Evolutionary conservation across 805 yeast species (phyloP).

Genomic region (Candida vaughaniae): DNA sequence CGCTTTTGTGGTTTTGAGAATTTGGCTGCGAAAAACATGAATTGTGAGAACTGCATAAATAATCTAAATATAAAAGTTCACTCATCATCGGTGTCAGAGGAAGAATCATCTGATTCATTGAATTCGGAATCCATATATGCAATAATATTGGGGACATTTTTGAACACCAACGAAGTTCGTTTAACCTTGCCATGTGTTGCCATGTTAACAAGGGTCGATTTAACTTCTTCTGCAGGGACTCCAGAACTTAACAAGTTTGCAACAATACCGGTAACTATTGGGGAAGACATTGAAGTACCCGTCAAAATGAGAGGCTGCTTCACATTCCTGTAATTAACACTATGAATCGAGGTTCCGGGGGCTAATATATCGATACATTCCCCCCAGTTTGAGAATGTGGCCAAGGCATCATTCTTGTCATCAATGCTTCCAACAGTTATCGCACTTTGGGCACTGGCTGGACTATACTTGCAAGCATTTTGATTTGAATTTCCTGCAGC

Average conservation of each 20-base stretch:
- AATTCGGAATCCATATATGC: conserved; percentile 22
- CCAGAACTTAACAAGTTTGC: conserved; percentile 58
- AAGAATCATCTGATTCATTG: not conserved
- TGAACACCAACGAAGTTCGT: conserved; percentile 40
- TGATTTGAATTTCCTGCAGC: conserved; percentile 86
- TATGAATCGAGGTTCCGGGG: conserved; percentile 68
- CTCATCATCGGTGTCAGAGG: conserved; percentile 5
- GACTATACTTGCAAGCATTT: conserved; percentile 82
- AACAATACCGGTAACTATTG: conserved; percentile 65
- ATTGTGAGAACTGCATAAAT: not conserved
- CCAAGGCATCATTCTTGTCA: conserved; percentile 66
- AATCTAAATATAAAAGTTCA: no score
- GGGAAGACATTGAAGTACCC: conserved; percentile 85
- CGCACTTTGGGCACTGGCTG: conserved; percentile 72
- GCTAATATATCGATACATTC: conserved; percentile 86
- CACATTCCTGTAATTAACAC: conserved; percentile 43
- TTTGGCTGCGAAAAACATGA: conserved; percentile 2
- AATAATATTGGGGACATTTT: conserved; percentile 62
- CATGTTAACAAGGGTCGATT: conserved; percentile 39
- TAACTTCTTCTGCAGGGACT: conserved; percentile 40
- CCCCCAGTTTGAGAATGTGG: conserved; percentile 90
- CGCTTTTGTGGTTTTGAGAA: not conserved
- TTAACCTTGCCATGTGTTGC: conserved; percentile 51
- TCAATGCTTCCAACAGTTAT: conserved; percentile 89
- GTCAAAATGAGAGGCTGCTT: conserved; percentile 41